phyloP scores from a whole-genome alignment of 140 eudicot species.

The Senecio squalidus region DNA sequence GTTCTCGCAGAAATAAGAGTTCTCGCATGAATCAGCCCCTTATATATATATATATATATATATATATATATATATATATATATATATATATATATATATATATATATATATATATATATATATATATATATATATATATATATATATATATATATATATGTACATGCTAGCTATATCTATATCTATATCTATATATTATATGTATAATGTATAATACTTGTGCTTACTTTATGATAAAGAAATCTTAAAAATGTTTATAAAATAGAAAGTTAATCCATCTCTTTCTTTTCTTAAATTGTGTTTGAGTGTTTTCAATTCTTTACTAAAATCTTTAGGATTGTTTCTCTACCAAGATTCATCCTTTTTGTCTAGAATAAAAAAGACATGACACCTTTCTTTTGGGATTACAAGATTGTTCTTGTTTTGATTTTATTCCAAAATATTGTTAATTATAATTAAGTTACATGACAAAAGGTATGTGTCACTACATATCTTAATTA shows the following conservation, averaged over 20 bases:
- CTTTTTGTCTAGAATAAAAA: no score
- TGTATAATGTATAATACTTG: background rate
- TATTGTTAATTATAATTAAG: no score
- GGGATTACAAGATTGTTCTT: no score
- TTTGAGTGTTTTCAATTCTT: background rate
- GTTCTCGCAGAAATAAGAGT: no score
- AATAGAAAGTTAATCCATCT: slow-evolving; percentile 15
- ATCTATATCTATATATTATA: background rate
- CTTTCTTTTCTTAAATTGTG: slow-evolving; percentile 1
- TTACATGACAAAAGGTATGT: no score
- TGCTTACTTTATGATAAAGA: background rate
- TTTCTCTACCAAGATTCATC: no score
- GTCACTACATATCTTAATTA: no score
- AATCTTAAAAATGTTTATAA: slow-evolving; percentile 17
- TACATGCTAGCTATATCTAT: no score
- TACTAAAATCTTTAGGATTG: background rate
- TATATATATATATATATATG: slow-evolving; percentile 1
- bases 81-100: slow-evolving; percentile 10
- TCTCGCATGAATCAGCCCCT: background rate
- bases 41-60: no score
- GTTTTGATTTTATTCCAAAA: no score
- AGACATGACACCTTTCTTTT: no score
- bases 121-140: slow-evolving; percentile 10
- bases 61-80: background rate
- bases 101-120: slow-evolving; percentile 2